Conservation (phyloP, 2,329 filamentous ascomycete genomes). For the Davidsoniella virescens region DNA sequence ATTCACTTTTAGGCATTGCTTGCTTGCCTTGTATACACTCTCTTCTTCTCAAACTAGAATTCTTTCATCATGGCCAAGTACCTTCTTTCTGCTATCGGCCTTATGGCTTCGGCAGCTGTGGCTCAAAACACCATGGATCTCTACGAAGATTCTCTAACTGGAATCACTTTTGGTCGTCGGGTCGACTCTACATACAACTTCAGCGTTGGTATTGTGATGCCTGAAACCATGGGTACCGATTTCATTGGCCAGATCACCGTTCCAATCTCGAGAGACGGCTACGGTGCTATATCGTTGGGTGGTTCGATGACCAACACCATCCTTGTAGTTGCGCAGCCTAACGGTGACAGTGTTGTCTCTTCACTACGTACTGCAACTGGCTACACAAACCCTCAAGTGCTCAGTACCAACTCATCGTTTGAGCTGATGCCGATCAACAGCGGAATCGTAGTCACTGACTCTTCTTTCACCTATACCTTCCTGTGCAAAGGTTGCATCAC, state of each 20-base stretch:
- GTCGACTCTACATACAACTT: constrained; percentile 21
- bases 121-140: constrained; percentile 11
- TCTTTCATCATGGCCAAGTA: constrained; percentile 7
- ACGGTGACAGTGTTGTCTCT: constrained; percentile 24
- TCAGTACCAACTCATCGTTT: constrained; percentile 24
- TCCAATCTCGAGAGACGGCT: constrained; percentile 24
- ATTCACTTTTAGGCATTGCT: background rate
- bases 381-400: constrained; percentile 31
- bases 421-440: constrained; percentile 28
- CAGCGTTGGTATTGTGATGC: constrained; percentile 33
- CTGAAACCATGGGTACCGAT: constrained; percentile 30
- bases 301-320: constrained; percentile 31
- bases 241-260: constrained; percentile 37
- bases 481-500: constrained; percentile 30
- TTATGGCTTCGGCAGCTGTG: constrained; percentile 6
- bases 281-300: constrained; percentile 31
- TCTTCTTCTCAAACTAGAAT: background rate
- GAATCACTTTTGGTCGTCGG: constrained; percentile 28
- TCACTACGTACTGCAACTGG: constrained; percentile 21
- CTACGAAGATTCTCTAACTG: constrained; percentile 28
- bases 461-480: constrained; percentile 37
- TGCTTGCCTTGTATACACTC: background rate
- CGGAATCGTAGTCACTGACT: constrained; percentile 35
- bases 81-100: constrained; percentile 1
- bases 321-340: constrained; percentile 33